A percentile compares a stretch with the other conserved stretches of the same genome.
Conservation (phyloP, 1,139 yeast species). For the Blastobotrys petasosporus region DNA sequence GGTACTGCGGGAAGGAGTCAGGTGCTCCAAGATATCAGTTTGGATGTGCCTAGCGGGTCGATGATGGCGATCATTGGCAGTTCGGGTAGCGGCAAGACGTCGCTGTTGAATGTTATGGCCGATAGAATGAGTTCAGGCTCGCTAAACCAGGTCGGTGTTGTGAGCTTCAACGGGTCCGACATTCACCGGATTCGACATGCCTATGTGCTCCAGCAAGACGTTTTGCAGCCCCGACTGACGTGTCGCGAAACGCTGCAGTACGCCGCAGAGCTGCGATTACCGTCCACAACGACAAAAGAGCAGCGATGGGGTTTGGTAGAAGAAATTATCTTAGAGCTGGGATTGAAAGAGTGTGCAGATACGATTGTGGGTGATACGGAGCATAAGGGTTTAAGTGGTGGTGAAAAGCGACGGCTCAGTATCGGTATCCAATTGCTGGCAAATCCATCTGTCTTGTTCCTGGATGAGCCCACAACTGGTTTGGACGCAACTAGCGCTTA, state of each 20-base stretch:
- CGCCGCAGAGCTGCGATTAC: slow-evolving; percentile 66
- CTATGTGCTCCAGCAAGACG: slow-evolving; percentile 73
- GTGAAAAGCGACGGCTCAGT: slow-evolving; percentile 74
- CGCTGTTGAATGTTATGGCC: slow-evolving; percentile 67
- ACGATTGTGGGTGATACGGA: slow-evolving; percentile 50
- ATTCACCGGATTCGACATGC: slow-evolving; percentile 45
- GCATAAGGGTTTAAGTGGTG: slow-evolving; percentile 64
- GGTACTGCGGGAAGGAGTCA: slow-evolving; percentile 13
- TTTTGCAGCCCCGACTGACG: slow-evolving; percentile 63
- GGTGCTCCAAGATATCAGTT: slow-evolving; percentile 43
- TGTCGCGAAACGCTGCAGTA: slow-evolving; percentile 62
- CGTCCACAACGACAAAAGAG: slow-evolving; percentile 36
- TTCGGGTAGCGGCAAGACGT: slow-evolving; percentile 84
- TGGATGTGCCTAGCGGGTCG: slow-evolving; percentile 49
- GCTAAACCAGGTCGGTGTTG: slow-evolving; percentile 26
- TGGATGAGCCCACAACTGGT: slow-evolving; percentile 91
- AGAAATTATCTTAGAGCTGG: slow-evolving; percentile 54
- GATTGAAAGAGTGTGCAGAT: slow-evolving; percentile 54
- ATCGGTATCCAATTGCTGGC: slow-evolving; percentile 73
- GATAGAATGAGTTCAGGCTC: slow-evolving; percentile 44
- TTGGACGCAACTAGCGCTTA: slow-evolving; percentile 74
- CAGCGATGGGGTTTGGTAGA: slow-evolving; percentile 49
- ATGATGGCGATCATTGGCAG: slow-evolving; percentile 76
- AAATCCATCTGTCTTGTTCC: slow-evolving; percentile 67
- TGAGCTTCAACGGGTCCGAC: slow-evolving; percentile 33